phyloP scores from a whole-genome alignment of 345 rosid genomes.

The Trapa bicornis region DNA sequence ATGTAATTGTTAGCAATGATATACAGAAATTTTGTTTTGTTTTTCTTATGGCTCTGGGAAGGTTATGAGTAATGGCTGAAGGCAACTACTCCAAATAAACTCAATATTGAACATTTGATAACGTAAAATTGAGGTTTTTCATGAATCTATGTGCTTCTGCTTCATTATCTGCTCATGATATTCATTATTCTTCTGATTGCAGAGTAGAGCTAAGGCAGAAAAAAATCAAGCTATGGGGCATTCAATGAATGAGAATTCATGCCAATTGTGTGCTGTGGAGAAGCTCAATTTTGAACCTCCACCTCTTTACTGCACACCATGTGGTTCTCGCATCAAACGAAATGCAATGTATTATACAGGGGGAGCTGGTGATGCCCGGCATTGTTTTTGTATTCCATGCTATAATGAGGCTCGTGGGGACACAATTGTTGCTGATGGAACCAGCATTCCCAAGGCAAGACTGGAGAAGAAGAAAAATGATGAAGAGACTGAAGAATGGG shows the following conservation, averaged over 20 bases:
- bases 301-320: slow-evolving; percentile 85
- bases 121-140: neutral
- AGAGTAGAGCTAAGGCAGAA: slow-evolving; percentile 96
- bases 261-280: slow-evolving; percentile 98
- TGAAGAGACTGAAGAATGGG: slow-evolving; percentile 99
- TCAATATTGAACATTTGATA: neutral
- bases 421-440: slow-evolving; percentile 57
- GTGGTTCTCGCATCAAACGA: slow-evolving; percentile 97
- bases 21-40: neutral
- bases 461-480: slow-evolving; percentile 98
- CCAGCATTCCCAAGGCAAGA: slow-evolving; percentile 44
- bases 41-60: neutral
- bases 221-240: slow-evolving; percentile 97
- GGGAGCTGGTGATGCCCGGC: slow-evolving; percentile 85
- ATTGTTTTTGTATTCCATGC: slow-evolving; percentile 89
- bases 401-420: slow-evolving; percentile 96
- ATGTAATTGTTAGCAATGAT: neutral
- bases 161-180: neutral
- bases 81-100: neutral
- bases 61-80: neutral
- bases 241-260: slow-evolving; percentile 93
- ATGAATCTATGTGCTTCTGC: neutral
- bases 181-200: slow-evolving; percentile 12
- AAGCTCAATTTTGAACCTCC: slow-evolving; percentile 98
- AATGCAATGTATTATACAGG: slow-evolving; percentile 90